Base-by-base conservation (phyloP, 345 rosid species). In the Pistacia integerrima region DNA sequence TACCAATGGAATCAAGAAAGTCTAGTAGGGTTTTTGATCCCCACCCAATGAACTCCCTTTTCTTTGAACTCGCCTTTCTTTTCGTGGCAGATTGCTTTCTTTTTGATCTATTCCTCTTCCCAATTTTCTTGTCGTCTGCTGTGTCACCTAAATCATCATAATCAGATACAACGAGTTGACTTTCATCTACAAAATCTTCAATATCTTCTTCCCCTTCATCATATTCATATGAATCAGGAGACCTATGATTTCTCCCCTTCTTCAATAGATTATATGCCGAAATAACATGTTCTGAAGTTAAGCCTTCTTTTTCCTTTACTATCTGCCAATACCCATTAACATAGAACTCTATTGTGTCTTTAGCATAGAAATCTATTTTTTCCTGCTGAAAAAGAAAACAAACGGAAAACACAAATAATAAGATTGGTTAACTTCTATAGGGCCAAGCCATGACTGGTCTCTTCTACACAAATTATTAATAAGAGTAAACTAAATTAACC, bases 301-400 rank as follows among this genome's bases (percentile, higher is more conserved):
- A 74, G 3, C 76, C 67, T 74, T 86, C 84, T 58, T 78, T 74
- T 36, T 56, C 52, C 77, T 86, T 87, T 20, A 82, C 69, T n/a
- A 77, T 74, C 57, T 82, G 84, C 91, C 91, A 90, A 33, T 90
- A 90, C 18, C 12, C 59, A 74, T 83, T 85, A 82, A 88, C 87
- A 38, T 80, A 18, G 56, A 64, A 80, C 69, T 90, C 88, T 3
- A 56, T 69, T 63, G 88, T 82, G 14, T 76, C 83, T 68, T n/a
- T 36, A 71, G 75, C 89, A 33, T 73, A 64, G 28, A 85, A 87
- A 62, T 88, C 86, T 74, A 90, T 56, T 67, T 72, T 77, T 59
- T 17, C 80, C 88, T 89, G 81, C 17, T 79, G 65, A 69, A 28
- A 38, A 30, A 61, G 41, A 12, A 35, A 25, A 64, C 55, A 13